A percentile compares a stretch with the other conserved stretches of the same genome.
phyloP scores from a whole-genome alignment of 495 filamentous ascomycete species.

The Aspergillus saccharolyticus region DNA sequence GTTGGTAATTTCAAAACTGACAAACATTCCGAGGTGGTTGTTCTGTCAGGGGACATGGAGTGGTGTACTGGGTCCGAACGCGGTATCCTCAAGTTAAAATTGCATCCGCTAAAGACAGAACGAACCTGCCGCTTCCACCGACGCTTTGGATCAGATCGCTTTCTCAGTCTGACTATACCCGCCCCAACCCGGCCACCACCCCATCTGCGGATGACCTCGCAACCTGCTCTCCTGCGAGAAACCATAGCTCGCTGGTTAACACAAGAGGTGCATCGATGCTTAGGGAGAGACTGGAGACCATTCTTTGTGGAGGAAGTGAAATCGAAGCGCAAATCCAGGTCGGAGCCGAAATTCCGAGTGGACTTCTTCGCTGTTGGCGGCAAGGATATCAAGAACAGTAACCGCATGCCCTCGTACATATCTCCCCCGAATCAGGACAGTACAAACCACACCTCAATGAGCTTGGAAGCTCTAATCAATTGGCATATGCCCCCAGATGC shows the following conservation, averaged over 20 bases:
- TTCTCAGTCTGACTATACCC: conserved; percentile 40
- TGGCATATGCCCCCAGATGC: conserved; percentile 42
- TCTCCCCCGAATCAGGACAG: conserved; percentile 22
- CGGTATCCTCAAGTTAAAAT: conserved; percentile 36
- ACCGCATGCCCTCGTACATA: conserved; percentile 4
- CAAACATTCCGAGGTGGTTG: conserved; percentile 37
- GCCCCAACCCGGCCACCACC: conserved; percentile 30
- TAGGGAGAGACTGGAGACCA: conserved; percentile 44
- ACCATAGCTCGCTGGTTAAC: conserved; percentile 40
- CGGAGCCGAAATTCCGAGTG: conserved; percentile 33
- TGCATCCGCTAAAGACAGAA: conserved; percentile 42
- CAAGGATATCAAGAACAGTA: conserved; percentile 30
- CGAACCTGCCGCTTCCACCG: conserved; percentile 44
- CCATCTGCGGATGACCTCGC: conserved; percentile 21
- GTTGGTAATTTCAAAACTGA: conserved; percentile 29
- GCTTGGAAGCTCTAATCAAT: conserved; percentile 40
- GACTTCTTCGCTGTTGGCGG: conserved; percentile 53
- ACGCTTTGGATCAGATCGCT: conserved; percentile 46
- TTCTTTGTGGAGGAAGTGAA: conserved; percentile 43
- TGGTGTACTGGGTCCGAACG: conserved; percentile 32
- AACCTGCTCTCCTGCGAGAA: conserved; percentile 30
- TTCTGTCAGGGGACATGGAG: conserved; percentile 38
- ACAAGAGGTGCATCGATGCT: conserved; percentile 34
- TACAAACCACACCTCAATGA: conserved; percentile 33
- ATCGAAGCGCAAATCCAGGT: conserved; percentile 29